These are phyloP conservation scores for Phtheirospermum japonicum DNA, from an alignment of 257 asterid genomes.

Conservation along the genomic window DNA sequence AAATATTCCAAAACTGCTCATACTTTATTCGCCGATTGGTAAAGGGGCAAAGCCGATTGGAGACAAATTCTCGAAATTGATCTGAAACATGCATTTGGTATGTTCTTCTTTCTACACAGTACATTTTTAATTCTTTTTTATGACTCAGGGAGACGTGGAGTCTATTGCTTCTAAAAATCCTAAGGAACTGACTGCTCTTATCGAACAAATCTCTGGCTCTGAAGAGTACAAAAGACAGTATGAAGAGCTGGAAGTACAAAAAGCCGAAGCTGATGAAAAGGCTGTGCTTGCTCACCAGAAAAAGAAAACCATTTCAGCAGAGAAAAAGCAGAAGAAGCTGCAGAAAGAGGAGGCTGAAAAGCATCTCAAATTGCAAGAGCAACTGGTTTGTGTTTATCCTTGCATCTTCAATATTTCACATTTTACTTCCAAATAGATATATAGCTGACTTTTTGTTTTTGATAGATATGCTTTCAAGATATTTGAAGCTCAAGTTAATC, in stretches of 20 bases:
- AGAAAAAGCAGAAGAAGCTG: conserved; percentile 89
- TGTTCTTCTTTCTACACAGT: conserved; percentile 9
- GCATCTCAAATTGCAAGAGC: conserved; percentile 82
- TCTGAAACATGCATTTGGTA: conserved; percentile 14
- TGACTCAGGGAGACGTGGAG: conserved; percentile 93
- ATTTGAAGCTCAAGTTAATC: conserved; percentile 13
- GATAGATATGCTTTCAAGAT: conserved; percentile 2
- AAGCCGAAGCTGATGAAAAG: conserved; percentile 85
- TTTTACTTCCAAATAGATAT: conserved; percentile 2
- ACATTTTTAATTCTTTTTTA: conserved; percentile 10
- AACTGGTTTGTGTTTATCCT: conserved; percentile 64
- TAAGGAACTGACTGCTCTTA: conserved; percentile 76
- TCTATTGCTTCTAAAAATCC: conserved; percentile 95
- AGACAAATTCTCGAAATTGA: conserved; percentile 7
- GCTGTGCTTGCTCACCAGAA: conserved; percentile 93
- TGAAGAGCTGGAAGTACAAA: conserved; percentile 81
- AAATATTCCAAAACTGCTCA: conserved; percentile 6
- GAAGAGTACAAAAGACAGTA: conserved; percentile 79
- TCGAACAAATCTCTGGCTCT: conserved; percentile 96
- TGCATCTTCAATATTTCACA: conserved; percentile 16
- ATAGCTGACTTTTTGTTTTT: conserved; percentile 23
- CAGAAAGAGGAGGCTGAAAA: conserved; percentile 98
- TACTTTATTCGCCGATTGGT: not conserved
- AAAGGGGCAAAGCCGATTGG: not conserved
- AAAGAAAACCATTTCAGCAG: conserved; percentile 76